Evolutionary conservation across 2,329 filamentous ascomycete genomes (phyloP).

Genomic region (Phialophora macrospora): DNA sequence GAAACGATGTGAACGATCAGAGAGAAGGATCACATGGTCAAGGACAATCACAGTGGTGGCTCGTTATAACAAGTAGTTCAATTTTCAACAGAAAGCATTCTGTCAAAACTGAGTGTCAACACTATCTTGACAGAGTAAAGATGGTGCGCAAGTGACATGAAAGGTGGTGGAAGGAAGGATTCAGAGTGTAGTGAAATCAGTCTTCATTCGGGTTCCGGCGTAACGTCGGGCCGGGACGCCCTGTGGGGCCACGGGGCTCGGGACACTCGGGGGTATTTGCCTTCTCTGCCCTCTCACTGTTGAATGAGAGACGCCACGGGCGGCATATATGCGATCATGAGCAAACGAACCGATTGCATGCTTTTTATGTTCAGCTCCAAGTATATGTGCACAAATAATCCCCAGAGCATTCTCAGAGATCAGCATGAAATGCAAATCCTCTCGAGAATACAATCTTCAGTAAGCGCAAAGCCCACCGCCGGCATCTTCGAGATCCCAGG

Average conservation of each 20-base stretch:
- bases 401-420: too few species aligned
- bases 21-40: not conserved
- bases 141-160: not conserved
- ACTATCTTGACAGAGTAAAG: not conserved
- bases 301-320: not conserved
- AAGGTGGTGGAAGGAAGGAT: not conserved
- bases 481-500: conserved; percentile 86
- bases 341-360: not conserved
- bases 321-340: not conserved
- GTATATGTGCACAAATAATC: not conserved
- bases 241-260: not conserved
- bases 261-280: too few species aligned
- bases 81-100: not conserved
- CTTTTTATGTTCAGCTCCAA: not conserved
- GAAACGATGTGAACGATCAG: not conserved
- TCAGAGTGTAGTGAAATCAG: not conserved
- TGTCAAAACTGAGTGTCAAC: not conserved
- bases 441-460: conserved; percentile 42
- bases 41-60: not conserved
- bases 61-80: not conserved
- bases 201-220: not conserved
- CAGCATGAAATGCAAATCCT: not conserved
- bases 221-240: not conserved
- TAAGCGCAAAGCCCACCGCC: conserved; percentile 66
- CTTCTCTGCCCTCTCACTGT: not conserved